phyloP scores from a whole-genome alignment of 1,284 basidiomycete species.

The Cutaneotrichosporon dermatis region DNA sequence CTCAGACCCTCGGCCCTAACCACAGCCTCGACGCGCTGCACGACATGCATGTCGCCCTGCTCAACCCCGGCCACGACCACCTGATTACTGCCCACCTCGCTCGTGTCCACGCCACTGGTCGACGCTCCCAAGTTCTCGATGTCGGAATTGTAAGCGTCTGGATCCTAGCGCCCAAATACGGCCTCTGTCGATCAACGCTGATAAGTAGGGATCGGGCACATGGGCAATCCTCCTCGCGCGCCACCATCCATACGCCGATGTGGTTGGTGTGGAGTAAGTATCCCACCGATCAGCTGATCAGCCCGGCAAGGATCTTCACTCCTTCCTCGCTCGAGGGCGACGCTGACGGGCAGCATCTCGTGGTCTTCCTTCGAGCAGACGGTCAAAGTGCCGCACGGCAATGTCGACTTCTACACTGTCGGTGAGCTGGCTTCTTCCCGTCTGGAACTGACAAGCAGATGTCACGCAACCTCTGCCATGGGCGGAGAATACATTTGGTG shows the following conservation, averaged over 20 bases:
- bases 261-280: conserved; percentile 39
- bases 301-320: no score
- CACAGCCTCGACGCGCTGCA: conserved; percentile 26
- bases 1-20: background rate
- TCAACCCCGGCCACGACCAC: conserved; percentile 29
- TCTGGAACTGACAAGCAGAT: conserved; percentile 17
- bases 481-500: conserved; percentile 29
- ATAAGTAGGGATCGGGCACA: conserved; percentile 22
- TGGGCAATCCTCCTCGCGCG: conserved; percentile 34
- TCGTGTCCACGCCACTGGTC: conserved; percentile 27
- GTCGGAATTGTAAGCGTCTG: conserved; percentile 30
- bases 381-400: conserved; percentile 26
- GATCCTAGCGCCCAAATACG: conserved; percentile 10
- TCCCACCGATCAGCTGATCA: no score
- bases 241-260: conserved; percentile 32
- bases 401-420: conserved; percentile 38
- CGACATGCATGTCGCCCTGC: conserved; percentile 21
- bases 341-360: conserved; percentile 22
- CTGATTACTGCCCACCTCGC: conserved; percentile 27
- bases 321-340: no score
- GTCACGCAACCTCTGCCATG: conserved; percentile 30
- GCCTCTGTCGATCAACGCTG: background rate
- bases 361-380: conserved; percentile 25
- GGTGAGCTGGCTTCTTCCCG: conserved; percentile 19
- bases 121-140: conserved; percentile 36